phyloP scores from a whole-genome alignment of 345 rosid species.

The Turnera subulata region DNA sequence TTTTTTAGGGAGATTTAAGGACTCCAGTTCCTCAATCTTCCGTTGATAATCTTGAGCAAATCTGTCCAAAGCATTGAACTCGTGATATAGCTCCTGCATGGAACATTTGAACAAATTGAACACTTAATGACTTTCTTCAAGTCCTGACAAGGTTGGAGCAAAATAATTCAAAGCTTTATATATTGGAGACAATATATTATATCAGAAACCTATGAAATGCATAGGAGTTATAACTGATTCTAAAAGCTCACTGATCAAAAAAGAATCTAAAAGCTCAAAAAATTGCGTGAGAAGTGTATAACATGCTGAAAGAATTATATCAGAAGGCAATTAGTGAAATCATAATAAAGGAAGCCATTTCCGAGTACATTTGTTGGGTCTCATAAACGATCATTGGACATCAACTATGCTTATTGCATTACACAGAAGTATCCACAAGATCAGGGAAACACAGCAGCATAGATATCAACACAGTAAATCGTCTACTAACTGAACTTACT shows the following conservation, averaged over 20 bases:
- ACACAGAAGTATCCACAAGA: neutral
- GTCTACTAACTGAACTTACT: constrained; percentile 40
- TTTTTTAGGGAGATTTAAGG: constrained; percentile 43
- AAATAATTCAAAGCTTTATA: too few relatives aligned
- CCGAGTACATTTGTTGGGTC: too few relatives aligned
- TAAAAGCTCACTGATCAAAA: too few relatives aligned
- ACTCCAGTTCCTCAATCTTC: constrained; percentile 52
- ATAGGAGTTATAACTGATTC: neutral
- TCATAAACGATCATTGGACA: neutral
- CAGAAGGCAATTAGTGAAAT: too few relatives aligned
- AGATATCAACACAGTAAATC: neutral
- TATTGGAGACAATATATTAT: neutral
- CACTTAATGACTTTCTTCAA: too few relatives aligned
- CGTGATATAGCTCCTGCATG: constrained; percentile 75
- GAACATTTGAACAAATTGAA: neutral
- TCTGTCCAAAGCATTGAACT: constrained; percentile 57
- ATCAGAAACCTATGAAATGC: neutral
- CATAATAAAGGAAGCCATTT: too few relatives aligned
- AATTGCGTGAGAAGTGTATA: neutral
- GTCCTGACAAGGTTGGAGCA: too few relatives aligned
- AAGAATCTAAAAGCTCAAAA: neutral
- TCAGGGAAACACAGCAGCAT: neutral
- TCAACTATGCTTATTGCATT: neutral
- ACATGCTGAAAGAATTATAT: neutral
- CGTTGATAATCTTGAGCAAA: constrained; percentile 55